Conservation (phyloP, 2,329 filamentous ascomycete genomes). For the Xylariaceae sp. region DNA sequence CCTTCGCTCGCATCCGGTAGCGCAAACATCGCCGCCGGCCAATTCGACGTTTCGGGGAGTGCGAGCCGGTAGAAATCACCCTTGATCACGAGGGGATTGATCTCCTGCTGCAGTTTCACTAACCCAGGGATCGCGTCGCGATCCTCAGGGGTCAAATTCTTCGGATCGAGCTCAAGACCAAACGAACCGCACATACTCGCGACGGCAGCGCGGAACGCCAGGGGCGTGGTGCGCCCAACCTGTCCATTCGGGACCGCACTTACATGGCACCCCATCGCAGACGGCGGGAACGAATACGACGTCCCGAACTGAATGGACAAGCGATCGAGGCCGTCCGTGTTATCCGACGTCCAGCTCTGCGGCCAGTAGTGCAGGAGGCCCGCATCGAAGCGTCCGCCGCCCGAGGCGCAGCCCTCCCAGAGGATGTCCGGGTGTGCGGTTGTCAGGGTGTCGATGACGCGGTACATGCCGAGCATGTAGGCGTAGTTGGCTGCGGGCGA, state of each 20-base stretch:
- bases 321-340: conserved; percentile 58
- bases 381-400: conserved; percentile 59
- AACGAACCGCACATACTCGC: conserved; percentile 66
- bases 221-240: conserved; percentile 49
- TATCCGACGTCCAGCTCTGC: conserved; percentile 61
- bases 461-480: conserved; percentile 61
- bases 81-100: conserved; percentile 54
- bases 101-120: conserved; percentile 47
- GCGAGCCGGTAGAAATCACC: conserved; percentile 57
- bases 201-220: conserved; percentile 58
- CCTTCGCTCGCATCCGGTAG: conserved; percentile 45
- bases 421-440: conserved; percentile 55
- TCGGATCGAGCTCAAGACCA: conserved; percentile 58
- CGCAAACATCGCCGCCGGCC: conserved; percentile 57
- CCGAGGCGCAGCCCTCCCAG: conserved; percentile 62
- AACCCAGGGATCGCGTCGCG: conserved; percentile 47
- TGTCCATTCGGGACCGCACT: conserved; percentile 55
- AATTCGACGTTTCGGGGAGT: conserved; percentile 54
- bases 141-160: conserved; percentile 47
- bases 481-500: conserved; percentile 49
- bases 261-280: conserved; percentile 61
- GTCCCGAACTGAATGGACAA: conserved; percentile 60
- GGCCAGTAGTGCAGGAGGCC: conserved; percentile 61
- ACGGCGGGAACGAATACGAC: conserved; percentile 56
- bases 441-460: conserved; percentile 55